phyloP scores from a whole-genome alignment of 2,329 filamentous ascomycete species.

The Penicillium sumatraense region DNA sequence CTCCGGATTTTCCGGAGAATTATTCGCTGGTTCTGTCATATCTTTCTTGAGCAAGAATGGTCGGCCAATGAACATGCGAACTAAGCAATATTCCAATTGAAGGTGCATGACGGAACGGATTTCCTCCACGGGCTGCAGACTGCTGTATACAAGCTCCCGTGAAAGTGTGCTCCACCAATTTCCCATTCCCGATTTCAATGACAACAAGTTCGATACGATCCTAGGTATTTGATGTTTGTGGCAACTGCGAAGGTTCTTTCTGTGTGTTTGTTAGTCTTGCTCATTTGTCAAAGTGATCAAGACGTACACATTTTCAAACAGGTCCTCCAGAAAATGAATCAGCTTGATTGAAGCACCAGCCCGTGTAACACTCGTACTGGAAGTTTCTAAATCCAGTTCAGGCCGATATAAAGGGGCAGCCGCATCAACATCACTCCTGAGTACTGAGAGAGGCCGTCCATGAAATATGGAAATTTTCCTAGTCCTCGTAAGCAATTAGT shows the following conservation, averaged over 20 bases:
- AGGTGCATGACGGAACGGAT: conserved; percentile 26
- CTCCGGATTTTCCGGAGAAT: conserved; percentile 9
- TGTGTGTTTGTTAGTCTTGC: conserved; percentile 23
- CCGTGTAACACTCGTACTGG: conserved; percentile 40
- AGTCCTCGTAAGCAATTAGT: background rate
- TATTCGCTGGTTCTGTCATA: background rate
- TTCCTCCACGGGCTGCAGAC: background rate
- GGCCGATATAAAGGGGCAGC: conserved; percentile 43
- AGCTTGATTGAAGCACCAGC: conserved; percentile 39
- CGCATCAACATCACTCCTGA: conserved; percentile 55
- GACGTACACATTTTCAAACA: conserved; percentile 28
- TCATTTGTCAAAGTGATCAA: background rate
- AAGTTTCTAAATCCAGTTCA: conserved; percentile 17
- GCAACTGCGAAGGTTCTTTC: conserved; percentile 19
- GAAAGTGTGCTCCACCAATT: conserved; percentile 21
- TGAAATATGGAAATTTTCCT: conserved; percentile 58
- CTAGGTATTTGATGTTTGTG: conserved; percentile 12
- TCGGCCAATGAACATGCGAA: conserved; percentile 56
- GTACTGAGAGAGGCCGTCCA: conserved; percentile 55
- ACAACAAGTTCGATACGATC: conserved; percentile 12
- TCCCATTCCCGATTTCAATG: conserved; percentile 8
- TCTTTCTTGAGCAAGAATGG: conserved; percentile 48
- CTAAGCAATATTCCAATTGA: conserved; percentile 52
- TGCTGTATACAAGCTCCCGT: background rate
- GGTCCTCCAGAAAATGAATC: conserved; percentile 23